Conservation (phyloP, 2,329 filamentous ascomycete genomes). For the Mollisia scopiformis region DNA sequence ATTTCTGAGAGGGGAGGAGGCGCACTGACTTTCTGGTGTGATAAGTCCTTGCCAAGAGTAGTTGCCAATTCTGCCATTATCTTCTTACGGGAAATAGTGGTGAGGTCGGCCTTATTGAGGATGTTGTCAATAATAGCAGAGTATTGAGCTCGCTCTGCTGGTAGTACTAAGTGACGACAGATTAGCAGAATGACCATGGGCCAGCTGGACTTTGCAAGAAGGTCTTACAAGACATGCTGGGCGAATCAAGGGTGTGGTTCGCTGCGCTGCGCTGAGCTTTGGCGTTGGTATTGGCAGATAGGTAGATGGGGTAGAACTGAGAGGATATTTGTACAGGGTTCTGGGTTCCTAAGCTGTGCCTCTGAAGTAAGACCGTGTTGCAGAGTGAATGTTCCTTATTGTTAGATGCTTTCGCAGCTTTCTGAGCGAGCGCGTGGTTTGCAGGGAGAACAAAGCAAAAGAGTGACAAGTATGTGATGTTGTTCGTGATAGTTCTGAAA, state of each 20-base stretch:
- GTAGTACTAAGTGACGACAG: slow-evolving; percentile 28
- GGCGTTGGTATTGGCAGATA: background rate
- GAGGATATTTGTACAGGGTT: background rate
- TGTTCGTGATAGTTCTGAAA: background rate
- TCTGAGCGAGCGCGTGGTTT: background rate
- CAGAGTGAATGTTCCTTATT: background rate
- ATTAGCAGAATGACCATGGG: slow-evolving; percentile 8
- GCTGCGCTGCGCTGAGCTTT: background rate
- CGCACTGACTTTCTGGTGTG: slow-evolving; percentile 40
- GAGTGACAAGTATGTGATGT: background rate
- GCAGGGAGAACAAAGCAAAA: background rate
- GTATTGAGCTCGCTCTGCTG: slow-evolving; percentile 36
- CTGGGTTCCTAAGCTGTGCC: background rate
- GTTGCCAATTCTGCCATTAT: slow-evolving; percentile 39
- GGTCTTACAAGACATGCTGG: slow-evolving; percentile 29
- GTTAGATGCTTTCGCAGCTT: background rate
- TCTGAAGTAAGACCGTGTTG: too few species aligned
- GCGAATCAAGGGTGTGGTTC: background rate
- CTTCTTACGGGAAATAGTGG: slow-evolving; percentile 42
- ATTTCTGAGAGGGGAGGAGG: background rate
- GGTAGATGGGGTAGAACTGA: background rate
- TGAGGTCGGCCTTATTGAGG: slow-evolving; percentile 38
- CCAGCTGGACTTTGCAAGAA: background rate
- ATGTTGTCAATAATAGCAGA: slow-evolving; percentile 43
- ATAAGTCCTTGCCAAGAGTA: slow-evolving; percentile 38